Evolutionary conservation across 257 asterid species (phyloP), one percentile per base, ranked within the genome.

Genomic region (Solanum paucissectum): DNA sequence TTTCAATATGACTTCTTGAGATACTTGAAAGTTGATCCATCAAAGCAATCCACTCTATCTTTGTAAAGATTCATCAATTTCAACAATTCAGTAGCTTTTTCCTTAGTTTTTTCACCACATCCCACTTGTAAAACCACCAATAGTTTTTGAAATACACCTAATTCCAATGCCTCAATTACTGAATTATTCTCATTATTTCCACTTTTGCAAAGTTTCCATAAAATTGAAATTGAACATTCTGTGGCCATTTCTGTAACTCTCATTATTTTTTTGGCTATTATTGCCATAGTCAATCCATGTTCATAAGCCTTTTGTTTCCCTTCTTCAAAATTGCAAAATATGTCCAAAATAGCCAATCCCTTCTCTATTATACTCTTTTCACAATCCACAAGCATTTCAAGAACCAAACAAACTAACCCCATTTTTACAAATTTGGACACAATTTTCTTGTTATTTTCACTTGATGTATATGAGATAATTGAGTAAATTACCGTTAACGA

Each of bases 91-190:
- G 96, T 95, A 68, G 91, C 94, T 83, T 92, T 93, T 84, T 91
- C 97, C 91, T 94, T 96, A 0, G 94, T 90, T 62, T 87, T 68
- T 29, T 90, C 94, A 37, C 88, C 94, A 87, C 94, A 91, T 2
- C 98, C 99, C 62, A 95, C 94, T 71, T 96, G 99, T 20, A 96
- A 86, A 74, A 93, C 96, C 62, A 96, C 94, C 91, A 96, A 60
- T 5, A 96, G 91, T 92, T 96, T 96, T 88, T 94, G 98, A 64
- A 95, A 96, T 34, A 91, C 97, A 64, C 99, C 99, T 7, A 91
- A 86, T 85, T 91, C 91, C 89, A 96, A 87, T 34, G 96, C 98
- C 89, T 95, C 98, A 58, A 90, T 85, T 75, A 93, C 71, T 9
- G 88, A 88, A 66, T 29, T 87, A 58, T 29, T 87, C 64, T 87